These are phyloP conservation scores for Naganishia albida DNA, from an alignment of 1,284 basidiomycete species.

Conservation along the genomic window DNA sequence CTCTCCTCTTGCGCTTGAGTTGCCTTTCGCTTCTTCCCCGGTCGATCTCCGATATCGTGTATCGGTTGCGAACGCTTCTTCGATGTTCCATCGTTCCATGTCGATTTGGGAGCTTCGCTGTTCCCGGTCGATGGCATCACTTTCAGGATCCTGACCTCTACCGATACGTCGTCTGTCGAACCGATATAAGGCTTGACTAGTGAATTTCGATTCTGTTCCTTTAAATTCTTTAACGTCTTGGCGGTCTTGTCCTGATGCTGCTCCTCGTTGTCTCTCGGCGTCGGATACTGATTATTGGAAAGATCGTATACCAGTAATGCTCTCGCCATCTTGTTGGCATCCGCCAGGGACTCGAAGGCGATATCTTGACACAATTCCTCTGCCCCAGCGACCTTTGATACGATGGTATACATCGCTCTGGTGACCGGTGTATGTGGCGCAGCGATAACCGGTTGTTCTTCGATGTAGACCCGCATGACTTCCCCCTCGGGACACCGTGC, in stretches of 20 bases:
- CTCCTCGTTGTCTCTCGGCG: neutral
- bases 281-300: slow-evolving; percentile 4
- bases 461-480: slow-evolving; percentile 8
- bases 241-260: slow-evolving; percentile 1
- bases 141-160: neutral
- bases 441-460: neutral
- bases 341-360: neutral
- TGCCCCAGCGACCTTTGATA: neutral
- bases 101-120: neutral
- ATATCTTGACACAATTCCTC: neutral
- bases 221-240: neutral
- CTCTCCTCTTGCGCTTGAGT: neutral
- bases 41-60: neutral
- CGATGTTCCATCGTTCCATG: neutral
- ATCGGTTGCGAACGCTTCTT: neutral
- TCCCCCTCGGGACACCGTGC: slow-evolving; percentile 12
- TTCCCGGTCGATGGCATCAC: neutral
- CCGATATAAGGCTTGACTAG: neutral
- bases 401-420: slow-evolving; percentile 4
- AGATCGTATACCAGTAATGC: slow-evolving; percentile 10
- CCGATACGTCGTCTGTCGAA: neutral
- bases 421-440: slow-evolving; percentile 6
- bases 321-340: slow-evolving; percentile 2
- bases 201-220: slow-evolving; percentile 1
- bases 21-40: slow-evolving; percentile 4